Conservation (phyloP, 2,329 filamentous ascomycete species). For the Didymellaceae sp. region DNA sequence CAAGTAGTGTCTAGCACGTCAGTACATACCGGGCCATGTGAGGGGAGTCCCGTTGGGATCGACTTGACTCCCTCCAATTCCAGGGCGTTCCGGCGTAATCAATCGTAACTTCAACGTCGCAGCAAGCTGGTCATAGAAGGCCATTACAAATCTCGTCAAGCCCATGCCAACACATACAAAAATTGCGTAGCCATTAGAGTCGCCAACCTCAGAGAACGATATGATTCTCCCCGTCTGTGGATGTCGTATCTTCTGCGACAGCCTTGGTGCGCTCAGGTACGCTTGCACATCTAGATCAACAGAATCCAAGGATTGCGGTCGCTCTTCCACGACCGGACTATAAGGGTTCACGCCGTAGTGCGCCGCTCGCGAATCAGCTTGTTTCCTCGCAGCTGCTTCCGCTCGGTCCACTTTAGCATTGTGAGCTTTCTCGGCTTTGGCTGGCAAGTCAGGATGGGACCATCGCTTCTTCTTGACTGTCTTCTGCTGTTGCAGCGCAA, state of each 20-base stretch:
- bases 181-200: conserved; percentile 87
- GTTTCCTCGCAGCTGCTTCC: conserved; percentile 27
- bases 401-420: conserved; percentile 39
- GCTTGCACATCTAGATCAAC: conserved; percentile 86
- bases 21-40: conserved; percentile 86
- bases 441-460: conserved; percentile 51
- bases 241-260: conserved; percentile 88
- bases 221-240: conserved; percentile 86
- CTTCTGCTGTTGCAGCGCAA: conserved; percentile 38
- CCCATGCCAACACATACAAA: conserved; percentile 99
- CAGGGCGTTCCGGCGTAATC: conserved; percentile 92
- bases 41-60: conserved; percentile 87
- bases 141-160: conserved; percentile 90
- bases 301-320: conserved; percentile 81
- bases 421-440: conserved; percentile 46
- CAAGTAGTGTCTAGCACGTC: too few relatives aligned
- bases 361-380: conserved; percentile 19
- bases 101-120: conserved; percentile 85
- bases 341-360: conserved; percentile 6
- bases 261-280: conserved; percentile 80
- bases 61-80: conserved; percentile 88
- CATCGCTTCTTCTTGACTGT: conserved; percentile 47
- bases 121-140: conserved; percentile 96
- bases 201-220: conserved; percentile 95
- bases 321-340: conserved; percentile 66